Base-by-base conservation (phyloP, 2,329 filamentous ascomycete genomes). In the Dothistroma septosporum region DNA sequence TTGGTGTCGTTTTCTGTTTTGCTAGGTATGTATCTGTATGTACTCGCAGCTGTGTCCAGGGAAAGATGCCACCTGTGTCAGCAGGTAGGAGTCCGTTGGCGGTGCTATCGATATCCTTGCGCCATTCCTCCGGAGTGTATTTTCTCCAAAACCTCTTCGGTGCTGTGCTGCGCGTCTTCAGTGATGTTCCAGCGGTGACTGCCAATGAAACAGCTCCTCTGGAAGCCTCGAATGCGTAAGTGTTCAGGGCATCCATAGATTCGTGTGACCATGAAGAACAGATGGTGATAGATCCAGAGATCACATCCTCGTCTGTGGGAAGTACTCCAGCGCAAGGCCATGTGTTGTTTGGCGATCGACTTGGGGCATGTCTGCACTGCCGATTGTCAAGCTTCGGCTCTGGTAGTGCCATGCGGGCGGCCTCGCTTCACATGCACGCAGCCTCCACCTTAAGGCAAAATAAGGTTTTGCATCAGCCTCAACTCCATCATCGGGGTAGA, bases 1-100 rank as follows among this genome's bases (percentile, higher is more conserved):
- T 2, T 2, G 22, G 44, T 8, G 55, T 12, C 12, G 37, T 28
- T 12, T 57, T 50, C 5, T 22, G 46, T 19, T 53, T 58, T 8
- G 31, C 32, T 9, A 58, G 33, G 28, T 53, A 58, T 1, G n/a
- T 19, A 32, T 58, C 56, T 12, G 56, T 58, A 10, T 49, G 47
- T 19, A 24, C 7, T n/a, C 56, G 41, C 19, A 58, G 24, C 14
- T 53, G 31, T 12, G 47, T 33, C 56, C 56, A 58, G 31, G 56
- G 56, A 31, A 58, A 58, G 4, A 46, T n/a, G 28, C 21, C 21
- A 22, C 44, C 19, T 24, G 31, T 19, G 12, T 28, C 4, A 11
- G 44, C 33, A 2, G 56, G 56, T 31, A 33, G 21, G 8, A 37
- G 47, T 19, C 56, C 56, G 16, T 44, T 44, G 8, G 56, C 31